Evolutionary conservation across 2,329 filamentous ascomycete genomes (phyloP).

Genomic region (Coleophoma cylindrospora): DNA sequence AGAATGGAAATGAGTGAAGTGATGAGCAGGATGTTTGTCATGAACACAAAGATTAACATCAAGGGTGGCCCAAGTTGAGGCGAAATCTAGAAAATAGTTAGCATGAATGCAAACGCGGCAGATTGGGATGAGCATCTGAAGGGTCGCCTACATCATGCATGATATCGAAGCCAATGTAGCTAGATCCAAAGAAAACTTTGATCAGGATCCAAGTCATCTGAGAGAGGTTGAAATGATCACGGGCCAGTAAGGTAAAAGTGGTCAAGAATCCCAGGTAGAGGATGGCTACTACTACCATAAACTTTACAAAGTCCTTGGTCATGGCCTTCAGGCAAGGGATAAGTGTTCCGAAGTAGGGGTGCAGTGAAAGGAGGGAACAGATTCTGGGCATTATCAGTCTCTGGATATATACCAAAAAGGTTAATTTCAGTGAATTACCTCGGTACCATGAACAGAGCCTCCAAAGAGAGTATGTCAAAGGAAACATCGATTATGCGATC

Average conservation of each 20-base stretch:
- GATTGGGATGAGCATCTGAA: background rate
- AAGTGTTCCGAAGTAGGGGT: conserved; percentile 84
- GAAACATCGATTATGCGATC: conserved; percentile 66
- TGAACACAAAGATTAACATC: conserved; percentile 61
- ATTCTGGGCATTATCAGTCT: conserved; percentile 43
- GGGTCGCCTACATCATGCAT: conserved; percentile 47
- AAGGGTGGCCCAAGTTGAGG: conserved; percentile 22
- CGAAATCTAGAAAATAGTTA: conserved; percentile 7
- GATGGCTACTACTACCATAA: conserved; percentile 72
- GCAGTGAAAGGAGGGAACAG: conserved; percentile 80
- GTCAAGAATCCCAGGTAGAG: conserved; percentile 86
- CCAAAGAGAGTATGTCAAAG: conserved; percentile 85
- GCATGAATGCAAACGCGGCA: conserved; percentile 24
- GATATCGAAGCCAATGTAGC: conserved; percentile 67
- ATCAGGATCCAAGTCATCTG: conserved; percentile 74
- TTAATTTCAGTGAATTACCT: conserved; percentile 29
- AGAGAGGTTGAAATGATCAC: conserved; percentile 57
- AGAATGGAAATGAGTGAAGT: conserved; percentile 75
- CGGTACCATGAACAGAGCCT: conserved; percentile 86
- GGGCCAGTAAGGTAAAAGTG: conserved; percentile 75
- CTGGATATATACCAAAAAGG: no score
- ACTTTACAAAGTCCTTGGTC: conserved; percentile 87
- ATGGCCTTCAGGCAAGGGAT: conserved; percentile 92
- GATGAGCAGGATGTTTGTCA: conserved; percentile 75
- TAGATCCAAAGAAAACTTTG: conserved; percentile 77